Base-by-base conservation (phyloP, 306 rosid genomes). In the Canavalia gladiata region DNA sequence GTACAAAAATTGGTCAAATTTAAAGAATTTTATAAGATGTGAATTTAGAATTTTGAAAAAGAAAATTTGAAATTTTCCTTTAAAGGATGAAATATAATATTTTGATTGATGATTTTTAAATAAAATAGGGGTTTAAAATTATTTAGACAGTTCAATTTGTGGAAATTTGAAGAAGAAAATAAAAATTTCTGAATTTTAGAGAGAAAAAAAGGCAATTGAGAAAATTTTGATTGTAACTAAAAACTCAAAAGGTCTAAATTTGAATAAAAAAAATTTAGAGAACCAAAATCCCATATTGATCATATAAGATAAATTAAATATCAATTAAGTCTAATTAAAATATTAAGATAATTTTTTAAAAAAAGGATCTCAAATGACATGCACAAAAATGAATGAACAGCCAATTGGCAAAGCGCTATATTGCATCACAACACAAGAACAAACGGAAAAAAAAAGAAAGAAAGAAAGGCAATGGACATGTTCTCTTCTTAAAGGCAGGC, bases 401-500 rank as follows among this genome's bases (percentile, higher is more conserved):
- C 34, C 28, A 8, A 77, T 59, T 51, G 8, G 28, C 76, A 66
- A 68, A 43, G 52, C n/a, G 0, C 46, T n/a, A 56, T 18, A 35
- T 42, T 67, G 28, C 52, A 74, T 66, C 34, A 78, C 34, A 78
- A 66, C 82, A 59, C 8, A 7, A 75, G 64, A 78, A 85, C 87
- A 84, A 73, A 81, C 50, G 78, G 47, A 43, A 5, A 43, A 43
- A 2, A 43, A 43, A 43, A 43, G 42, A 39, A 39, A 39, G n/a
- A 28, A 25, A 66, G 5, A 77, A 84, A 52, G 73, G 75, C 58
- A 29, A 74, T 72, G 47, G 70, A 69, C 82, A 72, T 55, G 75
- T 82, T 68, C n/a, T 63, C 47, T 49, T 75, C 65, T 7, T 66
- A 47, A 62, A 73, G 58, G 68, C 78, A 28, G 10, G 10, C 81